Conservation (phyloP, 1,284 basidiomycete species). For the Peniophora sp. region DNA sequence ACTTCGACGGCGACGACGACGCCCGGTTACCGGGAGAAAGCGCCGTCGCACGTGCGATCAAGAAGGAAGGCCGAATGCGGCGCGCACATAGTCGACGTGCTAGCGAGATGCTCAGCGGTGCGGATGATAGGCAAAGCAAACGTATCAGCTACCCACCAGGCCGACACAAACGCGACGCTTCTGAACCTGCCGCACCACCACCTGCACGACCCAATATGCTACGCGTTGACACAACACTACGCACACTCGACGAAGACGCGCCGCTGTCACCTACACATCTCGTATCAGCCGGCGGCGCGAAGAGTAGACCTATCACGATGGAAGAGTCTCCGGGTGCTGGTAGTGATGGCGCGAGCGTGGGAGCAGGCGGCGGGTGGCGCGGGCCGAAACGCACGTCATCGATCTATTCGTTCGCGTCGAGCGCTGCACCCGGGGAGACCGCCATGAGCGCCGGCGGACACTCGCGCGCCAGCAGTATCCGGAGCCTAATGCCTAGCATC, state of each 20-base stretch:
- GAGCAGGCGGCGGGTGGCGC: too few species aligned
- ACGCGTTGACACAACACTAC: too few species aligned
- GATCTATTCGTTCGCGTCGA: background rate
- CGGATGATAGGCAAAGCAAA: slow-evolving; percentile 1
- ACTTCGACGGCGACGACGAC: slow-evolving; percentile 78
- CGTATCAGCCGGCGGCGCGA: too few species aligned
- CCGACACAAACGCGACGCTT: too few species aligned
- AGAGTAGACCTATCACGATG: too few species aligned
- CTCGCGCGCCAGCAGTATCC: slow-evolving; percentile 23
- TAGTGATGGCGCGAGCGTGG: too few species aligned
- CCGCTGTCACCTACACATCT: too few species aligned
- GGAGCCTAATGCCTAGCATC: slow-evolving; percentile 18
- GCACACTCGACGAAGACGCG: too few species aligned
- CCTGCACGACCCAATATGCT: too few species aligned
- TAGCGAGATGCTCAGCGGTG: background rate
- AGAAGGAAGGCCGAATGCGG: slow-evolving; percentile 63
- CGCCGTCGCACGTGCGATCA: slow-evolving; percentile 51
- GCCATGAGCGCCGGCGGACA: slow-evolving; percentile 3
- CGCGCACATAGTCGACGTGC: slow-evolving; percentile 29
- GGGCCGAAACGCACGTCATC: background rate
- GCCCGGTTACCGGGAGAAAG: slow-evolving; percentile 54
- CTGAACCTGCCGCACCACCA: too few species aligned
- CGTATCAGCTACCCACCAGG: slow-evolving; percentile 9
- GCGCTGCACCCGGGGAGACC: background rate
- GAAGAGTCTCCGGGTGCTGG: too few species aligned